Percentiles rank a stretch among this genome's conserved stretches.
Conservation (phyloP, 768 basidiomycete species). For the Neoboletus magnificus region DNA sequence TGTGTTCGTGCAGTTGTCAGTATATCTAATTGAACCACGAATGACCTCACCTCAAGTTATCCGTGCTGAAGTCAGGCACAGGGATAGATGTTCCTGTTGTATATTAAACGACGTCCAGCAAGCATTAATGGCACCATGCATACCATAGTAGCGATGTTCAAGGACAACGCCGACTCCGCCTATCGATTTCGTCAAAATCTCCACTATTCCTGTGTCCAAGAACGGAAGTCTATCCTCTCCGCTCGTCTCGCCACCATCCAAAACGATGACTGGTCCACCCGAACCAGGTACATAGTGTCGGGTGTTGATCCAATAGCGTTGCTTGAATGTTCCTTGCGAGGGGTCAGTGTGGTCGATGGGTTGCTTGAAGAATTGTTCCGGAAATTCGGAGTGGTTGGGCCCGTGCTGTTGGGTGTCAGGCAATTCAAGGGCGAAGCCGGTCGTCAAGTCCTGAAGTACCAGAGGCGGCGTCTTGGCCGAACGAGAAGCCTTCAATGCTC, state of each 20-base stretch:
- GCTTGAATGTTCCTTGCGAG: constrained; percentile 62
- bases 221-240: constrained; percentile 61
- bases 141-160: constrained; percentile 90
- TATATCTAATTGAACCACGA: not conserved
- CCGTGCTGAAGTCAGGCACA: constrained; percentile 74
- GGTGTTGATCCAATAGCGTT: constrained; percentile 91
- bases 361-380: constrained; percentile 71
- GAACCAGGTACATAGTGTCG: constrained; percentile 70
- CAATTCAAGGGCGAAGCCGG: constrained; percentile 9
- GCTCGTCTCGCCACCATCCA: constrained; percentile 93
- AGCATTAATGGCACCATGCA: constrained; percentile 7
- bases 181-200: constrained; percentile 80
- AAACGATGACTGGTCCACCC: constrained; percentile 80
- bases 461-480: constrained; percentile 12
- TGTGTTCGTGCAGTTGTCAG: constrained; percentile 6
- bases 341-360: constrained; percentile 79
- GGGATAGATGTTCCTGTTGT: constrained; percentile 67
- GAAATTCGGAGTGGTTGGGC: constrained; percentile 40
- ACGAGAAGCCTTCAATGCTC: constrained; percentile 14
- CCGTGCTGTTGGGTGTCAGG: constrained; percentile 6
- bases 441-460: constrained; percentile 20
- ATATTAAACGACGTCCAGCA: not conserved
- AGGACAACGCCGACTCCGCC: constrained; percentile 88
- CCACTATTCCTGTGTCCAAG: constrained; percentile 76
- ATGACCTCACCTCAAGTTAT: constrained; percentile 60